Evolutionary conservation across 1,139 yeast genomes (phyloP).

Genomic region (Meyerozyma carpophila): DNA sequence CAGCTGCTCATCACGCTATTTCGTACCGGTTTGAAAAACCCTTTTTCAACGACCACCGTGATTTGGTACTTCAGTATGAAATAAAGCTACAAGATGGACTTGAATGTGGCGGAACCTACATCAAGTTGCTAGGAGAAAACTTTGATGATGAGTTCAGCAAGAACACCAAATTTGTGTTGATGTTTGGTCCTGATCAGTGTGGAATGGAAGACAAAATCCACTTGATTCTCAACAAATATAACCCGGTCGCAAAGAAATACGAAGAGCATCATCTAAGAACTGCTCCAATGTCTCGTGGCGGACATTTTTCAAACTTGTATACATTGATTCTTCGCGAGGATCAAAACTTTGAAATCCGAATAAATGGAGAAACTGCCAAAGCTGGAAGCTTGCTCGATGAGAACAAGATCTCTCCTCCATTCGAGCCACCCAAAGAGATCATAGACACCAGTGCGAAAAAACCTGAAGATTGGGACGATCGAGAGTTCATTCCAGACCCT

Average conservation of each 20-base stretch:
- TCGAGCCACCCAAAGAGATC: slow-evolving; percentile 60
- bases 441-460: slow-evolving; percentile 57
- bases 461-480: slow-evolving; percentile 81
- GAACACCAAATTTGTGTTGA: slow-evolving; percentile 70
- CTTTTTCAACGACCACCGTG: slow-evolving; percentile 51
- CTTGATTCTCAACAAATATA: slow-evolving; percentile 59
- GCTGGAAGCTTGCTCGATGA: slow-evolving; percentile 59
- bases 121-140: slow-evolving; percentile 59
- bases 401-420: slow-evolving; percentile 51
- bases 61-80: slow-evolving; percentile 83
- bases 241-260: slow-evolving; percentile 48
- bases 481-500: slow-evolving; percentile 61
- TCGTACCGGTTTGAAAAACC: slow-evolving; percentile 51
- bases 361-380: slow-evolving; percentile 69
- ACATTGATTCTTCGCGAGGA: slow-evolving; percentile 64
- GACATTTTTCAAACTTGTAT: slow-evolving; percentile 59
- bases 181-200: slow-evolving; percentile 96
- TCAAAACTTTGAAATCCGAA: slow-evolving; percentile 71
- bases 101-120: slow-evolving; percentile 84
- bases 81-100: slow-evolving; percentile 75
- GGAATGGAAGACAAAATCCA: slow-evolving; percentile 77
- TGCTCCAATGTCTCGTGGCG: slow-evolving; percentile 62
- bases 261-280: slow-evolving; percentile 67
- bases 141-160: slow-evolving; percentile 44
- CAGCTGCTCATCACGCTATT: slow-evolving; percentile 79